Base-by-base conservation (phyloP, 495 filamentous ascomycete species). In the Penicillium goetzii region DNA sequence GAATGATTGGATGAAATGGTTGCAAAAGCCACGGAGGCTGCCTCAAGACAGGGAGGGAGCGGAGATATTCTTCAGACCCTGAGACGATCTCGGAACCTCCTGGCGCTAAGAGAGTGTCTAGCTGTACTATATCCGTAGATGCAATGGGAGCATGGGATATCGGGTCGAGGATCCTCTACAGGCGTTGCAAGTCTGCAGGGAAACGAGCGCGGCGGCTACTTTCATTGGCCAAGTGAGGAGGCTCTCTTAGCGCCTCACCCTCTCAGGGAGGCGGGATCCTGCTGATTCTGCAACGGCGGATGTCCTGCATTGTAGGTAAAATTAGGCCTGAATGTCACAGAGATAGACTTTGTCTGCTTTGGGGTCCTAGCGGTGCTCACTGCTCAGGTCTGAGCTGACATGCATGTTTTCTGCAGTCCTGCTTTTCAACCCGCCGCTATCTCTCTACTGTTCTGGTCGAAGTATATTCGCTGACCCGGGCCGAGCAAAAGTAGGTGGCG, bases 91-190 rank as follows among this genome's bases (percentile, higher is more conserved):
- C 61, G 15, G 28, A 60, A 21, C 66, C 66, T 51, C 64, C 67
- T 72, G 69, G 69, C 69, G 69, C 69, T 61, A 65, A 66, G 51
- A 49, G 28, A 47, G n/a, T 23, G 36, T 53, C 19, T 45, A 52
- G 47, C 32, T 53, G 54, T 50, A 40, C n/a, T 23, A 15, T 21
- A 12, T 23, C 19, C 36, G n/a, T 25, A 51, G 51, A 12, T 61
- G 19, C 10, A 47, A 47, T 25, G 19, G n/a, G 43, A 47, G 43
- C 19, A 23, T 47, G n/a, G 30, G 17, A 60, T 47, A 12, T 51
- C 47, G 26, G 21, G 41, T 43, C 57, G 25, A 33, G 56, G 11
- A 23, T 49, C 17, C 49, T 10, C 43, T 68, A 59, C 32, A 64
- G 55, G 49, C 65, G 59, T 68, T 53, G 62, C 59, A 56, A 43